These are phyloP conservation scores for Eimeria tenella DNA, from an alignment of 169 alveolate species.

Conservation along the genomic window DNA sequence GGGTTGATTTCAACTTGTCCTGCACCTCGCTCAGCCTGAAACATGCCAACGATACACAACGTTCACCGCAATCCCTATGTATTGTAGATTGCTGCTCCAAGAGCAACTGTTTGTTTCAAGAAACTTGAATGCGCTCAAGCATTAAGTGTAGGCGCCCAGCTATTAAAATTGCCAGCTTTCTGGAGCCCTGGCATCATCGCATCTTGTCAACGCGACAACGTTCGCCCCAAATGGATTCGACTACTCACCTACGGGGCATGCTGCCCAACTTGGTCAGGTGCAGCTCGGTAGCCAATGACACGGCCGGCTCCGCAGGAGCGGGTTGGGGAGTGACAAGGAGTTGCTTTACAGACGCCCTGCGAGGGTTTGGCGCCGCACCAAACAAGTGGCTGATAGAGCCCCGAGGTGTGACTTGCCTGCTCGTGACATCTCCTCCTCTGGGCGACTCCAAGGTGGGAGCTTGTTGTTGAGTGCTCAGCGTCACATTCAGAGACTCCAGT, in stretches of 20 bases:
- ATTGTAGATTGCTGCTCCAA: not conserved
- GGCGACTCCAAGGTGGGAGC: not conserved
- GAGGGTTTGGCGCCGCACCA: slow-evolving; percentile 10
- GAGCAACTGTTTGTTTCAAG: too few species aligned
- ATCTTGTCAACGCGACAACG: too few species aligned
- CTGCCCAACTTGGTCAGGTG: slow-evolving; percentile 10
- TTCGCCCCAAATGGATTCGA: not conserved
- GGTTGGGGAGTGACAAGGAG: not conserved
- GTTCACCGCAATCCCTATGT: not conserved
- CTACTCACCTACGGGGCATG: slow-evolving; percentile 12
- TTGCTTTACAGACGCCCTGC: slow-evolving; percentile 40
- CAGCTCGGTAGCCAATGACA: slow-evolving; percentile 45
- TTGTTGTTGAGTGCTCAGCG: not conserved
- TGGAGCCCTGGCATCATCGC: too few species aligned
- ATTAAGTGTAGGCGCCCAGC: too few species aligned
- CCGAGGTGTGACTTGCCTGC: slow-evolving; percentile 39
- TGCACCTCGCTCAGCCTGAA: slow-evolving; percentile 42
- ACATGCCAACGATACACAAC: not conserved
- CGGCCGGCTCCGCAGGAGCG: not conserved
- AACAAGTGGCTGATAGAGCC: slow-evolving; percentile 40
- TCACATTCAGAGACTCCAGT: not conserved
- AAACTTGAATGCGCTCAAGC: too few species aligned
- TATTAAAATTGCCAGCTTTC: too few species aligned
- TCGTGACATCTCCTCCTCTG: slow-evolving; percentile 27
- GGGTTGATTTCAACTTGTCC: slow-evolving; percentile 25